These are phyloP conservation scores for Mucor indicus DNA, from an alignment of 371 early-diverging fungal species.

Conservation along the genomic window DNA sequence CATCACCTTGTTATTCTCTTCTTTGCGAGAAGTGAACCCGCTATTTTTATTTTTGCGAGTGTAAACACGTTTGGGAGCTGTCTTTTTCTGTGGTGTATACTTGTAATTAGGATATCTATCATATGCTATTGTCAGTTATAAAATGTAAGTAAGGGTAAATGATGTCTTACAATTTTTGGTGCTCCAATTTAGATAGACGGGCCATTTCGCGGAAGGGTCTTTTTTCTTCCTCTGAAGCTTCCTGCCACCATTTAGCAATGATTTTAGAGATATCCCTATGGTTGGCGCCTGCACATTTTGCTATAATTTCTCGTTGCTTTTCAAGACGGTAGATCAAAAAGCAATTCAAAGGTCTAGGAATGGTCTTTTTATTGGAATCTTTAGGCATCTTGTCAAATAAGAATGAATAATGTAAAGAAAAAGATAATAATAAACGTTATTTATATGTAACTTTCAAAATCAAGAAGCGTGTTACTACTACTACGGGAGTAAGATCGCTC, in stretches of 20 bases:
- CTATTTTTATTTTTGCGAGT: slow-evolving; percentile 14
- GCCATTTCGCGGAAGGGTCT: slow-evolving; percentile 60
- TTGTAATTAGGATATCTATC: slow-evolving; percentile 27
- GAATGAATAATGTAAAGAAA: too few species aligned
- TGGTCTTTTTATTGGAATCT: too few species aligned
- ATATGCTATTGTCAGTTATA: background rate
- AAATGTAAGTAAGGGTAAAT: too few species aligned
- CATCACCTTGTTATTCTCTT: slow-evolving; percentile 28
- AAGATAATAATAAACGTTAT: too few species aligned
- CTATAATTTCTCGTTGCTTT: slow-evolving; percentile 64
- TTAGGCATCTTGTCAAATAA: too few species aligned
- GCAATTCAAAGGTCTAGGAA: slow-evolving; percentile 60
- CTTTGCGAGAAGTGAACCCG: slow-evolving; percentile 24
- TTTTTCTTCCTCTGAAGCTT: slow-evolving; percentile 61
- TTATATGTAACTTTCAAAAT: too few species aligned
- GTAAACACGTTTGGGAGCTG: slow-evolving; percentile 14
- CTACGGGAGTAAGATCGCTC: too few species aligned
- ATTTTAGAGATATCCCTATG: slow-evolving; percentile 73
- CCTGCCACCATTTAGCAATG: slow-evolving; percentile 73
- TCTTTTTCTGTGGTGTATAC: slow-evolving; percentile 26
- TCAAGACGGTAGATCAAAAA: slow-evolving; percentile 73
- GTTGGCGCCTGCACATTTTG: slow-evolving; percentile 57
- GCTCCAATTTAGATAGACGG: slow-evolving; percentile 54
- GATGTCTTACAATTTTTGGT: slow-evolving; percentile 32
- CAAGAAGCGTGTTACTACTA: too few species aligned